Base-by-base conservation (phyloP, 2,329 filamentous ascomycete genomes). In the Aspergillus fumigatiaffinis region DNA sequence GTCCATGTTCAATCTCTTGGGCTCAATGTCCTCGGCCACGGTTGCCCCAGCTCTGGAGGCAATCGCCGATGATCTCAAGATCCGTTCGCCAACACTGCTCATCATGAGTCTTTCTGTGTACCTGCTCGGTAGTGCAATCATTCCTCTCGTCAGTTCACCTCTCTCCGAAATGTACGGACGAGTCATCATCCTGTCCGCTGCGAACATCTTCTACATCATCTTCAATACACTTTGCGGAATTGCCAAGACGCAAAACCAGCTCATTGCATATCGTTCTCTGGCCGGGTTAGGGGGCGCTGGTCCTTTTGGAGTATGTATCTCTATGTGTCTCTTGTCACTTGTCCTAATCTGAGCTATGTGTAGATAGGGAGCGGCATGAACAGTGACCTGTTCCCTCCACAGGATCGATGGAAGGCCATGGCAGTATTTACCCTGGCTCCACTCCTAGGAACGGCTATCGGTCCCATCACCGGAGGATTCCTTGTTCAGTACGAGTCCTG, bases 401-500 rank as follows among this genome's bases (percentile, higher is more conserved):
- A 88, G 63, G 78, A 88, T 68, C 80, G 86, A 60, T 86, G 86
- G 2, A 80, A 79, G 57, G 83, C 85, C 2, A 82, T 88, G 57
- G 80, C 80, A 1, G 78, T 88, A 26, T 88, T 87, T 72, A 82
- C 77, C 50, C 76, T 88, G 1, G 82, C 80, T 1, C 86, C 87
- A 0, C 75, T 89, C 0, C 77, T 89, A 0, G 87, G 87, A 0
- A 86, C 86, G 1, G 84, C 84, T 0, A 73, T 88, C 3, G 87
- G 86, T 0, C 87, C 87, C 0, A 83, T 89, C 2, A 80, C 81
- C 0, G 87, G 86, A 4, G 86, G 84, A 0, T 89, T 85, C 65
- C 84, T 90, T 32, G 79, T 84, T 0, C 73, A 87, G 63, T 59
- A 82, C 76, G 82, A 80, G 4, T 84, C 80, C 1, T 91, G 88